Percentiles rank a stretch among this genome's conserved stretches.
phyloP scores from a whole-genome alignment of 768 basidiomycete genomes.

The Neoboletus brunneissimus region DNA sequence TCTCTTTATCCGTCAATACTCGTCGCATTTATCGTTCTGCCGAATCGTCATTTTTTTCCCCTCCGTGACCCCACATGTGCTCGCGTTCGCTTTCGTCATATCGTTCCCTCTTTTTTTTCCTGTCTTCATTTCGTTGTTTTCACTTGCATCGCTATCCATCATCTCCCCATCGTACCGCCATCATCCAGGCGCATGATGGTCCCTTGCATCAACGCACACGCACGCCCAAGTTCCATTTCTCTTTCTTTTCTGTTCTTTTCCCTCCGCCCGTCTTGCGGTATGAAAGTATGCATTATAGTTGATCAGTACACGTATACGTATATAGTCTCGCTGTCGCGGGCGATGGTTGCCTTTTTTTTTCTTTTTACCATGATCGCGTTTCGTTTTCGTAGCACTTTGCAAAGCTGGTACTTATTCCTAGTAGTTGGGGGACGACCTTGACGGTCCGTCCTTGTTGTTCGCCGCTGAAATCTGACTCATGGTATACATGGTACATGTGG shows the following conservation, averaged over 20 bases:
- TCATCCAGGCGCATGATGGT: constrained; percentile 8
- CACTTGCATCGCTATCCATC: constrained; percentile 26
- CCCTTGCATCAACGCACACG: constrained; percentile 17
- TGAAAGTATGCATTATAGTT: constrained; percentile 30
- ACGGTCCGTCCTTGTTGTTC: constrained; percentile 8
- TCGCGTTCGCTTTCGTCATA: constrained; percentile 13
- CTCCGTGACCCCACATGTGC: neutral
- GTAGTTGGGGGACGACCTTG: constrained; percentile 10
- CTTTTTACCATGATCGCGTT: constrained; percentile 11
- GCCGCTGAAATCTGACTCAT: constrained; percentile 3
- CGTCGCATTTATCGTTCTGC: constrained; percentile 9
- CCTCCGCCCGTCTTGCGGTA: constrained; percentile 15
- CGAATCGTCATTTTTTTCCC: neutral
- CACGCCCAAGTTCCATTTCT: constrained; percentile 4
- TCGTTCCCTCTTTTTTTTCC: neutral
- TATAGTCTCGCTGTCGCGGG: constrained; percentile 31
- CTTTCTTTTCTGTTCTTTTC: neutral
- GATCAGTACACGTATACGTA: constrained; percentile 18
- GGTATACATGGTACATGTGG: constrained; percentile 4
- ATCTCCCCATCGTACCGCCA: constrained; percentile 7
- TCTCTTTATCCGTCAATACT: constrained; percentile 12
- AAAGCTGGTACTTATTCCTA: constrained; percentile 11
- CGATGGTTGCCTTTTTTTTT: constrained; percentile 1
- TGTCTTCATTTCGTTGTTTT: constrained; percentile 7
- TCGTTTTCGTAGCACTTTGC: constrained; percentile 14